A percentile compares a stretch with the other conserved stretches of the same genome.
phyloP scores from a whole-genome alignment of 2,329 filamentous ascomycete genomes.

The Epicoccum sorghinum region DNA sequence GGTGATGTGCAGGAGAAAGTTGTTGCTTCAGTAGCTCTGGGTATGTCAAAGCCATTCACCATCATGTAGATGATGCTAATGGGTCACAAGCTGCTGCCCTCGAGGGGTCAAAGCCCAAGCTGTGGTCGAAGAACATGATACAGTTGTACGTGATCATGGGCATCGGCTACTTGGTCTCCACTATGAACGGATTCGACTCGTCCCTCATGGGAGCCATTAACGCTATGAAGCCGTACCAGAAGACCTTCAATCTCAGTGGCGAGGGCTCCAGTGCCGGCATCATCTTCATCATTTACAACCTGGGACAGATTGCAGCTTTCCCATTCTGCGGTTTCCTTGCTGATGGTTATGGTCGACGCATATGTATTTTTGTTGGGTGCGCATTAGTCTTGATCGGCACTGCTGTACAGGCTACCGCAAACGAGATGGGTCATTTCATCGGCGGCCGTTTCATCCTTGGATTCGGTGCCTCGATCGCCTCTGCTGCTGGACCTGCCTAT shows the following conservation, averaged over 20 bases:
- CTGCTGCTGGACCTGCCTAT: conserved; percentile 64
- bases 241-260: conserved; percentile 56
- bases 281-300: conserved; percentile 54
- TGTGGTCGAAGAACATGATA: conserved; percentile 40
- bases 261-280: conserved; percentile 58
- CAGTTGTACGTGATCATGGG: conserved; percentile 44
- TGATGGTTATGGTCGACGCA: conserved; percentile 56
- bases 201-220: conserved; percentile 58
- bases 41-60: conserved; percentile 18
- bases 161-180: conserved; percentile 43
- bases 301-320: conserved; percentile 59
- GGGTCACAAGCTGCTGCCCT: conserved; percentile 33
- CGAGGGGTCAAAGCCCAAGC: conserved; percentile 40
- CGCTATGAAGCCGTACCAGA: conserved; percentile 59
- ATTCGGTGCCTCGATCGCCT: conserved; percentile 61
- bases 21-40: conserved; percentile 40
- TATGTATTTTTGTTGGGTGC: conserved; percentile 64
- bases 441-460: conserved; percentile 51
- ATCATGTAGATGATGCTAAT: conserved; percentile 12
- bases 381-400: conserved; percentile 60
- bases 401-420: conserved; percentile 57
- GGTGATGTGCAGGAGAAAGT: conserved; percentile 33
- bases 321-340: conserved; percentile 51
- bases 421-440: conserved; percentile 59
- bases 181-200: conserved; percentile 45